Conservation (phyloP, 202 grass and related monocot genomes). For the Carex sylvatica region DNA sequence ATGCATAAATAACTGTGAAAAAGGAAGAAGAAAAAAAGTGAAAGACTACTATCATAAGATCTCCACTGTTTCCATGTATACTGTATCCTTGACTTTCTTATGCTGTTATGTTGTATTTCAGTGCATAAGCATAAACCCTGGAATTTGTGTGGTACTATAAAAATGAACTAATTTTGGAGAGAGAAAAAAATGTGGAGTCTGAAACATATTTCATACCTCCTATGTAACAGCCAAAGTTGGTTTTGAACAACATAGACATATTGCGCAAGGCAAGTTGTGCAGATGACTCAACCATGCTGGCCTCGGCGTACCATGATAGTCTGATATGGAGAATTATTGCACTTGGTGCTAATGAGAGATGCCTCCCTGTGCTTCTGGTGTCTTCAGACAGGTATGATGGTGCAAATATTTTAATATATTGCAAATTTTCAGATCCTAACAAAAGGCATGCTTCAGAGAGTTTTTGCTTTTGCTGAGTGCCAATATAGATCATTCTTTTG, state of each 20-base stretch:
- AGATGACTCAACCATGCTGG: constrained; percentile 67
- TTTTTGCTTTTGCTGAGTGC: background rate
- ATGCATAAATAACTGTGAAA: background rate
- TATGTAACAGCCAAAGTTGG: constrained; percentile 59
- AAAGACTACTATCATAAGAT: background rate
- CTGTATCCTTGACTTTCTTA: background rate
- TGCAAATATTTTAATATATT: background rate
- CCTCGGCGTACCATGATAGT: constrained; percentile 81
- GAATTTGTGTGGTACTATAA: background rate
- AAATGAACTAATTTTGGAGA: background rate
- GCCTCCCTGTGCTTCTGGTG: constrained; percentile 74
- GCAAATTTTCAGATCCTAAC: background rate
- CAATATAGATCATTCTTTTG: background rate
- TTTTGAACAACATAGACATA: constrained; percentile 86
- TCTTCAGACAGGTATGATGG: constrained; percentile 73
- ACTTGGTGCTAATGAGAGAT: constrained; percentile 71
- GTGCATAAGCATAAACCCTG: background rate
- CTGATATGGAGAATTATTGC: constrained; percentile 90
- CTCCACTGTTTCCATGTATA: background rate
- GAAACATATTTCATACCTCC: background rate
- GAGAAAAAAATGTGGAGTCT: background rate
- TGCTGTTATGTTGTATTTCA: background rate
- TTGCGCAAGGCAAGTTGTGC: constrained; percentile 52
- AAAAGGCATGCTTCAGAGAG: background rate
- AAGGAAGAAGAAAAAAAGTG: background rate